Base-by-base conservation (phyloP, 208 protist genomes). In the Wallacemonas sp. region DNA sequence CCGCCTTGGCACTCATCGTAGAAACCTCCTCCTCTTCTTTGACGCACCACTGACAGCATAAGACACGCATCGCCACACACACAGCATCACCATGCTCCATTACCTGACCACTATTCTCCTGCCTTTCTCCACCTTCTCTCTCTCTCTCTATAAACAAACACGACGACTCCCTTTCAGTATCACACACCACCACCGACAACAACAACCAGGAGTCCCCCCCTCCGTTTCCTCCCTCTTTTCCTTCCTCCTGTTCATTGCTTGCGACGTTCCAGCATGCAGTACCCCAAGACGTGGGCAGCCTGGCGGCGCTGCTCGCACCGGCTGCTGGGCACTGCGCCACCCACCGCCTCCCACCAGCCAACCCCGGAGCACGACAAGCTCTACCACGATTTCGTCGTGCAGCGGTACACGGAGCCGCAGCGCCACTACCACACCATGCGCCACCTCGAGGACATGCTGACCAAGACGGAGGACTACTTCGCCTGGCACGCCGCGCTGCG, bases 351-450 rank as follows among this genome's bases (percentile, higher is more conserved):
- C 17, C 47, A 26, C 17, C 26, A 6, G 4, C 5, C 11, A 0
- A 29, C 52, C 26, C 32, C 52, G 4, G n/a, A 34, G 17, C 32
- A 24, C 52, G 52, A 58, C 9, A n/a, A 4, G 1, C 6, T 81
- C 24, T 83, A 55, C 56, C 29, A 57, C 21, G 44, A 68, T 34
- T 88, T 76, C 63, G 84, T 89, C 46, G 0, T 23, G 3, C 11
- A 57, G 3, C 85, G 78, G 29, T 94, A 94, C 71, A 62, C 38
- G 0, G 82, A 90, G 74, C 73, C 80, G 32, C 74, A 87, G 64
- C 76, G 84, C 2, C 68, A 88, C 68, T 91, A 94, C 69, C 84
- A 94, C 76, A 94, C 78, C 16, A 61, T 90, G 41, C 48, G 61
- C 3, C 87, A 93, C 57, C 58, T 91, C 23, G 77, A 86, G 55